A percentile compares a stretch with the other conserved stretches of the same genome.
phyloP scores from a whole-genome alignment of 148 eudicot genomes.

The Amaranthus hypochondriacus region DNA sequence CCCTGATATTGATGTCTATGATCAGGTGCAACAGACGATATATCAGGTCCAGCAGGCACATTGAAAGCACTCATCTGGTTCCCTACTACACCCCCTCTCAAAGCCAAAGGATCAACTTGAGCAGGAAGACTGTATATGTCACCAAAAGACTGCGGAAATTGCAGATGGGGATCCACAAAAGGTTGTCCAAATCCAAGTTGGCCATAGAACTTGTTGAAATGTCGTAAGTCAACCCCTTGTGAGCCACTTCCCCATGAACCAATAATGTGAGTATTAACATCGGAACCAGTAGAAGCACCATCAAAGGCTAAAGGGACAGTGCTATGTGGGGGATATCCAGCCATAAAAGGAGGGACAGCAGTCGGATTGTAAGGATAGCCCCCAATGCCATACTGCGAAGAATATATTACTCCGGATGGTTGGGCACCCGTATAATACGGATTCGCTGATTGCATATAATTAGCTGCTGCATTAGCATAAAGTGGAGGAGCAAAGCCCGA shows the following conservation, averaged over 20 bases:
- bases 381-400: constrained; percentile 57
- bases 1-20: constrained; percentile 40
- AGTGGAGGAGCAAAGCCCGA: constrained; percentile 60
- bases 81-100: constrained; percentile 35
- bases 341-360: constrained; percentile 48
- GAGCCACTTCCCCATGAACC: constrained; percentile 46
- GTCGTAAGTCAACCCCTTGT: constrained; percentile 46
- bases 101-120: constrained; percentile 43
- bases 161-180: constrained; percentile 48
- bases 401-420: constrained; percentile 46
- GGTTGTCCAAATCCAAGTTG: constrained; percentile 47
- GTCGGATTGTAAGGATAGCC: constrained; percentile 54
- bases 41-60: constrained; percentile 29
- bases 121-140: constrained; percentile 46
- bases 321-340: constrained; percentile 57
- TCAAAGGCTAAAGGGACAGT: constrained; percentile 51
- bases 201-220: constrained; percentile 44
- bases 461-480: constrained; percentile 55
- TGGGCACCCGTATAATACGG: constrained; percentile 49
- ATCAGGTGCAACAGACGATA: constrained; percentile 35
- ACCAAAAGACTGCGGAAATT: constrained; percentile 42
- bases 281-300: constrained; percentile 37
- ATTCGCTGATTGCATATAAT: constrained; percentile 56
- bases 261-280: constrained; percentile 42
- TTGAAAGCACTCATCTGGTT: constrained; percentile 39